Conservation (phyloP, 805 yeast genomes). For the Naumovozyma baii region DNA sequence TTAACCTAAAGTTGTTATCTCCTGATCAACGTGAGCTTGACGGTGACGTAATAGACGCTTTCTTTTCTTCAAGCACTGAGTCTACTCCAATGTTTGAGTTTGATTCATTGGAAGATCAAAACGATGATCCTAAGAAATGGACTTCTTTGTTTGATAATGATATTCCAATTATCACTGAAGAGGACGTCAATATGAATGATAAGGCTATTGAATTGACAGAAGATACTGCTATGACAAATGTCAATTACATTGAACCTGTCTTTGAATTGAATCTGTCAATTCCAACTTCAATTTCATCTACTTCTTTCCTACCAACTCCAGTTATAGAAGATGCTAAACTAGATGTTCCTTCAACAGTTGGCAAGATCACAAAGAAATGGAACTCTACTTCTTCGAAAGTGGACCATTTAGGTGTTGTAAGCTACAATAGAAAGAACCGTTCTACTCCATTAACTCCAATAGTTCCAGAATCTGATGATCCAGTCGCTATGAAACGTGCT, state of each 20-base stretch:
- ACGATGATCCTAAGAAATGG: slow-evolving; percentile 41
- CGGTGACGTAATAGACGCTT: slow-evolving; percentile 55
- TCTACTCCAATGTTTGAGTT: slow-evolving; percentile 54
- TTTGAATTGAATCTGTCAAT: no score
- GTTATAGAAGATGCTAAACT: slow-evolving; percentile 22
- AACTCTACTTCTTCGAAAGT: slow-evolving; percentile 27
- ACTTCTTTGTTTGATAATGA: slow-evolving; percentile 48
- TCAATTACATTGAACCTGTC: not conserved
- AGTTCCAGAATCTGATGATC: slow-evolving; percentile 48
- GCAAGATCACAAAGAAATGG: not conserved
- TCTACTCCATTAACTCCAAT: slow-evolving; percentile 63
- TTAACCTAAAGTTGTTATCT: no score
- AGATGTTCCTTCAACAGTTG: no score
- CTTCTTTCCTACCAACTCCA: slow-evolving; percentile 29
- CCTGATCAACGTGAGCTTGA: slow-evolving; percentile 32
- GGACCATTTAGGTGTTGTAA: slow-evolving; percentile 67
- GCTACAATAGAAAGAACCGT: slow-evolving; percentile 73
- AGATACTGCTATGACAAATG: slow-evolving; percentile 1
- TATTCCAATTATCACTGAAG: slow-evolving; percentile 32
- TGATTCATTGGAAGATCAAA: slow-evolving; percentile 16
- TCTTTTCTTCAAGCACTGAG: slow-evolving; percentile 33
- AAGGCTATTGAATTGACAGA: slow-evolving; percentile 14
- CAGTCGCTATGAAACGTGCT: slow-evolving; percentile 78
- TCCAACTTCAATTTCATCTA: slow-evolving; percentile 6
- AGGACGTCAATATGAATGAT: slow-evolving; percentile 23